Evolutionary conservation across 2,329 filamentous ascomycete species (phyloP), one percentile per base, ranked within the genome.

Genomic region (Madurella fahalii): DNA sequence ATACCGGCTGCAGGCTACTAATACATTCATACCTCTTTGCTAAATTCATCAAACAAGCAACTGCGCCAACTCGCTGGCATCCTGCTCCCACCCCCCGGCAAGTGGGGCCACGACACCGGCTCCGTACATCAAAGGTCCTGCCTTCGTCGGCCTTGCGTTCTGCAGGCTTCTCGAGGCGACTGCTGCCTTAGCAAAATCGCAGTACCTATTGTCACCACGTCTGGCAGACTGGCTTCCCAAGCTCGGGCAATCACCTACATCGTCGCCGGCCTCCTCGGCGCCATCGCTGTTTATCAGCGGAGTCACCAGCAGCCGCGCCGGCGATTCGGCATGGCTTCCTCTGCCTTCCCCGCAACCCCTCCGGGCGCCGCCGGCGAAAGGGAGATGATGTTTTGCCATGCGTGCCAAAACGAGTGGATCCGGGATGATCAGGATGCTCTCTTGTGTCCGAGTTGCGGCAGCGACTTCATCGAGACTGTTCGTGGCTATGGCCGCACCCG

Each of bases 391-490:
- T 95, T 81, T 70, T 99, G 94, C 71, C 90, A 97, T 71, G 74
- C 79, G 57, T 97, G 94, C 73, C 70, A 80, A 50, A 74, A 87
- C 59, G 87, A 96, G 69, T 97, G 91, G 90, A 89, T 87, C 65
- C 77, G 83, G 56, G 82, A 89, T 56, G 80, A 87, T 59, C 77
- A 80, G 61, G 50, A 47, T 9, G 85, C 73, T 25, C 72, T 95
- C 58, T 74, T 73, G 15, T 99, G 94, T 67, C 90, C 91, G 15
- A 71, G 74, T n/a, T 99, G 94, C 68, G 68, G 78, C 4, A 84
- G 84, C 39, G 90, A 95, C 17, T 85, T 90, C 61, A 90, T 84
- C 15, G 92, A 99, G 73, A 90, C 97, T 64, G 92, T 95, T 76
- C 67, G 86, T 77, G 18, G 12, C 13, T 37, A 2, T 9, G 1